phyloP scores from a whole-genome alignment of 257 asterid species.

The Solanum bulbocastanum region DNA sequence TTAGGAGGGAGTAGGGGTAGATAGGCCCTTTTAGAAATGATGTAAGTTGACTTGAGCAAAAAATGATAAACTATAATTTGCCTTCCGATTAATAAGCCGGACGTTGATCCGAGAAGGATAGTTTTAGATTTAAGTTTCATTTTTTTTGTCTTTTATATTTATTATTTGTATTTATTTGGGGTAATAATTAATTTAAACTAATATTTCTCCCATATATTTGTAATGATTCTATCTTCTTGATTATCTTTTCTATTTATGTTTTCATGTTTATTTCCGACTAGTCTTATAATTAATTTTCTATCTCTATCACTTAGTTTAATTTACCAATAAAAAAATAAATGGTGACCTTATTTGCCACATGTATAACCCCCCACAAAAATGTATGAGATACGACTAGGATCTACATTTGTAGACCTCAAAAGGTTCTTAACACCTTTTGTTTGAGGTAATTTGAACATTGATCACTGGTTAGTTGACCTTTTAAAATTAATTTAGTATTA shows the following conservation, averaged over 20 bases:
- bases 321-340: no score
- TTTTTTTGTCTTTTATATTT: not conserved
- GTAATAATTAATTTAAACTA: not conserved
- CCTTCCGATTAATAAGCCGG: not conserved
- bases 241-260: not conserved
- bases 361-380: not conserved
- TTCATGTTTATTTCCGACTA: not conserved
- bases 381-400: not conserved
- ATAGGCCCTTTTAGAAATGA: not conserved
- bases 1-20: not conserved
- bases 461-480: not conserved
- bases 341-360: not conserved
- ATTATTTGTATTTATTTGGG: not conserved
- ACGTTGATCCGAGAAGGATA: not conserved
- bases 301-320: not conserved
- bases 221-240: no score
- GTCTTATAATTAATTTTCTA: not conserved
- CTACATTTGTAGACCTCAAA: not conserved
- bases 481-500: not conserved
- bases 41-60: not conserved
- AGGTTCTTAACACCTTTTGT: not conserved
- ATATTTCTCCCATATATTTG: no score
- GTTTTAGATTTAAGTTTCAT: not conserved
- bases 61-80: not conserved
- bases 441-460: not conserved